These are phyloP conservation scores for Geotrichum reessii DNA, from an alignment of 1,139 yeast genomes.

Conservation along the genomic window DNA sequence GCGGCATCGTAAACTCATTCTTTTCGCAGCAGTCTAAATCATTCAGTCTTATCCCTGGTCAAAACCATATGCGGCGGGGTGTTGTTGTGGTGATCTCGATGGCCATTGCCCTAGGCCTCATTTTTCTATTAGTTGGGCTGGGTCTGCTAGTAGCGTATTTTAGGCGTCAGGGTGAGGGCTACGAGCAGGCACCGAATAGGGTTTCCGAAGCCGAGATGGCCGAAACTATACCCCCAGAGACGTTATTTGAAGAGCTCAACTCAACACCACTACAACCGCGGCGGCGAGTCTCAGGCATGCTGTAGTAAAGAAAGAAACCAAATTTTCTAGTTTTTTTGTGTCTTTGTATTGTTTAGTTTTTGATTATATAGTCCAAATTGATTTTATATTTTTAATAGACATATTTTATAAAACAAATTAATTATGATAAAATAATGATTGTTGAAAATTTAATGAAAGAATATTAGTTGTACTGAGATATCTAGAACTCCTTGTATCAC, in stretches of 20 bases:
- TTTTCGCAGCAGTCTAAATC: conserved; percentile 23
- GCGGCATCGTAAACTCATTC: conserved; percentile 27
- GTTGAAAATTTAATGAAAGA: background rate
- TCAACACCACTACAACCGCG: background rate
- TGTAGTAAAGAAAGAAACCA: background rate
- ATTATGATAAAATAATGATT: too few relatives aligned
- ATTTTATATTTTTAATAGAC: background rate
- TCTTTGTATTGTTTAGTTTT: background rate
- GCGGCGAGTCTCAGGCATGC: conserved; percentile 7
- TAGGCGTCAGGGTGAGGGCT: conserved; percentile 41
- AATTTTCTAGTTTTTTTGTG: background rate
- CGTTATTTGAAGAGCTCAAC: conserved; percentile 51
- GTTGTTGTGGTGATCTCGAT: conserved; percentile 82
- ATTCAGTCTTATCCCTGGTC: conserved; percentile 22
- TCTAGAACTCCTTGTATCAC: background rate
- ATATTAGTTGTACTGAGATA: background rate
- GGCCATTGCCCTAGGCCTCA: conserved; percentile 81
- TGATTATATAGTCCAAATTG: background rate
- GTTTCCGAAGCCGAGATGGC: conserved; percentile 65
- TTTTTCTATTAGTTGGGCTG: conserved; percentile 57
- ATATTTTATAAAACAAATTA: background rate
- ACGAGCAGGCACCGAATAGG: conserved; percentile 42
- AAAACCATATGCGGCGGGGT: conserved; percentile 44
- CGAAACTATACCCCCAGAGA: conserved; percentile 59
- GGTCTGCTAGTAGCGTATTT: conserved; percentile 55